Base-by-base conservation (phyloP, 257 asterid species). In the Rubia yunnanensis region DNA sequence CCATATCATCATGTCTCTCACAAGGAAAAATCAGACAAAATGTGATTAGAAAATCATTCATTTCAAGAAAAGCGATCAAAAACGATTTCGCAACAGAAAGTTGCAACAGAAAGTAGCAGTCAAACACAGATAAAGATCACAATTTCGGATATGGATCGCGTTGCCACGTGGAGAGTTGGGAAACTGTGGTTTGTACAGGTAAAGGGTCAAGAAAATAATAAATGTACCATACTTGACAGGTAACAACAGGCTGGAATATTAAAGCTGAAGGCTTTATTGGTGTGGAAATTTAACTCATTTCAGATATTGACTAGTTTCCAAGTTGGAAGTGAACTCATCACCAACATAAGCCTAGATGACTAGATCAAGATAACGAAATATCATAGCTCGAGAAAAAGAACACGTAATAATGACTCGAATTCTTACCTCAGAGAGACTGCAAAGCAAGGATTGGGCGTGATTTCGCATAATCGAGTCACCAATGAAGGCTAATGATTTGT, bases 401-500 rank as follows among this genome's bases (percentile, higher is more conserved):
- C 22, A 50, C 32, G 8, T 59, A 15, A 46, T 11, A 27, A 68
- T 36, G 59, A 41, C 34, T 57, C 6, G 20, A n/a, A n/a, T n/a
- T n/a, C 10, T 50, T 74, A 87, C 97, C 97, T 76, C 86, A 10
- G 97, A 90, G 65, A 90, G 88, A 70, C 77, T 78, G 79, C 97
- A 90, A 72, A 88, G 79, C 85, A 90, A 73, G 5, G 96, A 90
- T 49, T 85, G 96, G 9, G 77, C 84, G 11, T 90, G 96, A 69
- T 90, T 90, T 22, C 97, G 95, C 87, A 86, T 84, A 10, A 90
- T 90, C 11, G 97, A 90, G 76, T 87, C 97, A 8, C 97, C 97
- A 18, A 90, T 81, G 48, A 88, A 83, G 26, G 88, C 92, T 22
- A 88, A 36, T 1, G 95, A 81, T 63, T 83, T 85, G 55, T 67